Base-by-base conservation (phyloP, 805 yeast species). In the Priceomyces fermenticarens region DNA sequence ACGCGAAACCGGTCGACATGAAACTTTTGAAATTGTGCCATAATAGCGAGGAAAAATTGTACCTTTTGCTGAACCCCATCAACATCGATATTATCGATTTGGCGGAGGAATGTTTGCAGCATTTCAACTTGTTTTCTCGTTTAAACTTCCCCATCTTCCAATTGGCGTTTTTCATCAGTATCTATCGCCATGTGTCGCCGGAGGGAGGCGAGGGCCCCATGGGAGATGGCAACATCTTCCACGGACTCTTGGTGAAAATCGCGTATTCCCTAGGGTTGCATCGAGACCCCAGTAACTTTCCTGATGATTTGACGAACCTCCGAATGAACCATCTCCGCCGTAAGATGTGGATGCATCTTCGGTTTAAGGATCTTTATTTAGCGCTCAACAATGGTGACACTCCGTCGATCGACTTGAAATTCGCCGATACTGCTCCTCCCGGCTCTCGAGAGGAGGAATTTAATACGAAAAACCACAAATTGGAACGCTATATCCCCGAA, bases 81-180 rank as follows among this genome's bases (percentile, higher is more conserved):
- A 50, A 58, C 2, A 62, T 73, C 43, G 71, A 71, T 14, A 64
- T 60, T 10, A 64, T 76, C 25, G 70, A 62, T 39, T 73, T 73
- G 16, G 82, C 85, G 0, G 76, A 76, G 43, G 54, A 68, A 45
- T 80, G 85, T 49, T 54, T 81, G 35, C 72, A 74, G 43, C 81
- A 77, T 46, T 80, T 80, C 55, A 73, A 73, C 32, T 43, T 80
- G 23, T 49, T 76, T 32, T 57, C 77, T 43, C 57, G 59, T 26
- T 47, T 62, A 1, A 55, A 54, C 35, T 52, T 64, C 26, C 56
- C 61, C 0, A 54, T 64, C 2, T 41, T 66, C 13, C 69, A 62
- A 41, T 53, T 63, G 27, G 64, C 63, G 1, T 42, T 58, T 3
- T 62, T 43, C 38, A 46, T 61, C 37, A 43, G 61, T 35, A n/a